Conservation (phyloP, 768 basidiomycete genomes). For the Amanita polypyramis region DNA sequence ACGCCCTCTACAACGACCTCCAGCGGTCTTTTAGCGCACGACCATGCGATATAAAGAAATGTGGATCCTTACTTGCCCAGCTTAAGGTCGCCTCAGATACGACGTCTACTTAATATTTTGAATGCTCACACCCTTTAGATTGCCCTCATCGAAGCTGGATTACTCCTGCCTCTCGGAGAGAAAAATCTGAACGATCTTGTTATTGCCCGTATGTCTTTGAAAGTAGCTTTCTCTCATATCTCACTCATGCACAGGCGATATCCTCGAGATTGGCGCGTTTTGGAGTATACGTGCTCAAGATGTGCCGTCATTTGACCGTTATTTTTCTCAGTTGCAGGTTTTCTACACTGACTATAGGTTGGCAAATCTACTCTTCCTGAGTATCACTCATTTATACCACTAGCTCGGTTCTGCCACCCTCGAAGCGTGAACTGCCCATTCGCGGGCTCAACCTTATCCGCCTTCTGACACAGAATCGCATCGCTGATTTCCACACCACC, state of each 20-base stretch:
- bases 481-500: constrained; percentile 95
- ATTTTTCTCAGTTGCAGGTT: constrained; percentile 83
- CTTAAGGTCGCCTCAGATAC: constrained; percentile 49
- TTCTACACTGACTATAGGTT: constrained; percentile 85
- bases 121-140: constrained; percentile 32
- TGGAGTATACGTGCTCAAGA: constrained; percentile 85
- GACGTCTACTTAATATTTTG: neutral
- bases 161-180: constrained; percentile 63
- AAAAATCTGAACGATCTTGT: constrained; percentile 57
- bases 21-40: constrained; percentile 53
- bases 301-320: constrained; percentile 89
- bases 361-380: neutral
- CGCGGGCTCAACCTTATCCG: constrained; percentile 92
- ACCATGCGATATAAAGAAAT: constrained; percentile 60
- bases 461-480: constrained; percentile 89
- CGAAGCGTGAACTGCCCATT: constrained; percentile 79
- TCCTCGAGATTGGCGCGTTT: constrained; percentile 92
- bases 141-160: constrained; percentile 64
- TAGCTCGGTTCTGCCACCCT: constrained; percentile 68
- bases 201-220: constrained; percentile 51
- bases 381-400: constrained; percentile 1
- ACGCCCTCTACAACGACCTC: constrained; percentile 54
- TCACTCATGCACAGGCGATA: constrained; percentile 50
- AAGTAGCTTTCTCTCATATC: neutral
- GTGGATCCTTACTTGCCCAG: constrained; percentile 50